Conservation (phyloP, 2,329 filamentous ascomycete genomes). For the Xylaria sp. region DNA sequence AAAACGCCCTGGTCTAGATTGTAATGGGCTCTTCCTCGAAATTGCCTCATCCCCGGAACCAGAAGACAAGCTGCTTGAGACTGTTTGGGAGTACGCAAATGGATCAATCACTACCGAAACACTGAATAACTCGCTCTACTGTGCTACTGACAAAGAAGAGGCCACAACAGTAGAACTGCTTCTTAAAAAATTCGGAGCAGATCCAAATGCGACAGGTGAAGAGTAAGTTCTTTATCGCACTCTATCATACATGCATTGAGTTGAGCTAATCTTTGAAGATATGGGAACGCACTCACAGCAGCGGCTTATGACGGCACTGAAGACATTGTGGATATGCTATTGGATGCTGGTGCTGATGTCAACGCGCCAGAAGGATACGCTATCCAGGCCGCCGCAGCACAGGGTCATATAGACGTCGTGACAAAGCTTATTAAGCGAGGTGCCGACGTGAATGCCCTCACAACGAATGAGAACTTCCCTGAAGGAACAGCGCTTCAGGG, state of each 20-base stretch:
- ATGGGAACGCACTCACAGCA: slow-evolving; percentile 46
- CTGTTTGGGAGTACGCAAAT: slow-evolving; percentile 46
- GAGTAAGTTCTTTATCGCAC: slow-evolving; percentile 39
- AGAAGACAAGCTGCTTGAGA: slow-evolving; percentile 45
- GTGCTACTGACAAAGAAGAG: slow-evolving; percentile 49
- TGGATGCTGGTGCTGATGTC: slow-evolving; percentile 43
- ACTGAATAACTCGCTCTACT: slow-evolving; percentile 45
- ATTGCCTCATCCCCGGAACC: slow-evolving; percentile 43
- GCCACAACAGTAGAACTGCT: slow-evolving; percentile 45
- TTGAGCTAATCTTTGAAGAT: slow-evolving; percentile 31
- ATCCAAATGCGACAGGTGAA: slow-evolving; percentile 47
- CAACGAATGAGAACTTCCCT: slow-evolving; percentile 38
- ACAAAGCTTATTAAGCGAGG: slow-evolving; percentile 43
- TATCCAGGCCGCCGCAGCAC: slow-evolving; percentile 45
- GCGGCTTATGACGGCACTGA: slow-evolving; percentile 47
- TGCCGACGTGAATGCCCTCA: slow-evolving; percentile 44
- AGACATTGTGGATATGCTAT: slow-evolving; percentile 40
- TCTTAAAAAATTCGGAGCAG: slow-evolving; percentile 43
- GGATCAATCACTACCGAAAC: slow-evolving; percentile 42
- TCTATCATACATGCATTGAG: too few relatives aligned
- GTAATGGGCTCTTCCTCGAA: slow-evolving; percentile 44
- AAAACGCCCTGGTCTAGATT: slow-evolving; percentile 41
- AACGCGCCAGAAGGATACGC: slow-evolving; percentile 46
- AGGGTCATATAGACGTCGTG: slow-evolving; percentile 45
- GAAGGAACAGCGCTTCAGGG: slow-evolving; percentile 48